Conservation (phyloP, 352 stramenopile genomes). For the Globisporangium okanoganense region DNA sequence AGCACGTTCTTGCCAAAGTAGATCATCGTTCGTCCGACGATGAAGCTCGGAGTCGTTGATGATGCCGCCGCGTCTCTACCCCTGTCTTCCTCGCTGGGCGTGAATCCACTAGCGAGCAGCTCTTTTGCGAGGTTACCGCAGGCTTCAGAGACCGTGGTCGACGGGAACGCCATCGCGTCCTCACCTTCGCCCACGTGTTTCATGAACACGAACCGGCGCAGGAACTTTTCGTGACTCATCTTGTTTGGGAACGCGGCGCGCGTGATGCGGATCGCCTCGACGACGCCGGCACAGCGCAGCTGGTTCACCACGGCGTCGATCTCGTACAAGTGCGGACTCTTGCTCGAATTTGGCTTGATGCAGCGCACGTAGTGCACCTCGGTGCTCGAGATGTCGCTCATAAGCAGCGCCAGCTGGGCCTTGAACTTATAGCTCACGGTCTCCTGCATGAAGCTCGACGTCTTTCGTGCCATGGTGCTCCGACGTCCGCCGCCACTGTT, state of each 20-base stretch:
- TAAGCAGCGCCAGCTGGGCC: slow-evolving; percentile 69
- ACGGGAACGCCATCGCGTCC: slow-evolving; percentile 14
- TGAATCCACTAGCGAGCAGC: slow-evolving; percentile 48
- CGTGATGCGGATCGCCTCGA: slow-evolving; percentile 77
- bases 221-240: slow-evolving; percentile 89
- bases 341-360: slow-evolving; percentile 81
- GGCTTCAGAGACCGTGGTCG: slow-evolving; percentile 54
- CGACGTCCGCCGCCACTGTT: slow-evolving; percentile 33
- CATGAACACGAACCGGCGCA: slow-evolving; percentile 80
- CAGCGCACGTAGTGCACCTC: slow-evolving; percentile 81
- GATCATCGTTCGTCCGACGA: slow-evolving; percentile 86
- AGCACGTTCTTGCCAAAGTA: slow-evolving; percentile 94
- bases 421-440: slow-evolving; percentile 89
- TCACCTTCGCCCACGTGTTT: slow-evolving; percentile 25
- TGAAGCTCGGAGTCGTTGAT: slow-evolving; percentile 48
- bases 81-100: slow-evolving; percentile 23
- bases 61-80: too few relatives aligned
- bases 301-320: slow-evolving; percentile 73
- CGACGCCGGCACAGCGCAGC: slow-evolving; percentile 74
- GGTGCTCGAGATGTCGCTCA: slow-evolving; percentile 64
- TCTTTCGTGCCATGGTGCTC: slow-evolving; percentile 53
- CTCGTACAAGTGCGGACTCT: slow-evolving; percentile 80
- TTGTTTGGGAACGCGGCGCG: slow-evolving; percentile 86
- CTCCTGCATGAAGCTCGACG: slow-evolving; percentile 84
- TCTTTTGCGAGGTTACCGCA: slow-evolving; percentile 54